Percentiles rank a stretch among this genome's conserved stretches.
These are phyloP conservation scores for Pecoramyces ruminantium DNA, from an alignment of 192 early-diverging fungal genomes.

Conservation along the genomic window DNA sequence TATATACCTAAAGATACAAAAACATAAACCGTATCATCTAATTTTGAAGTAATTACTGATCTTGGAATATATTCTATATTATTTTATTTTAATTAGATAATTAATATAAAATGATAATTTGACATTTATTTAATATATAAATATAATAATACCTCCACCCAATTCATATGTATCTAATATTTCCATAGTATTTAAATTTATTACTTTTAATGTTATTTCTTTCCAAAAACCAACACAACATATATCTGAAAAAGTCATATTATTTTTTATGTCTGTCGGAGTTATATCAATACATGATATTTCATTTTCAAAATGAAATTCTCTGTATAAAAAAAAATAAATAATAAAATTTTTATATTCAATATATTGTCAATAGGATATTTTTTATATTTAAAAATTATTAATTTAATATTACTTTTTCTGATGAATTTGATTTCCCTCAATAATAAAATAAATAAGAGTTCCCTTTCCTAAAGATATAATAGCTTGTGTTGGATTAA, in stretches of 20 bases:
- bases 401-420: conserved; percentile 15
- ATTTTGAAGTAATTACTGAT: conserved; percentile 16
- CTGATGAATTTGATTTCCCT: conserved; percentile 10
- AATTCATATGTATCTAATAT: conserved; percentile 21
- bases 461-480: conserved; percentile 30
- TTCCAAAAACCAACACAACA: conserved; percentile 62
- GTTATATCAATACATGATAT: conserved; percentile 60
- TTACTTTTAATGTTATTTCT: conserved; percentile 33
- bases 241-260: conserved; percentile 10
- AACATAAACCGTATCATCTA: conserved; percentile 52
- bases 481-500: conserved; percentile 31
- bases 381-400: conserved; percentile 1
- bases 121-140: no score
- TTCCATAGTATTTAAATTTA: conserved; percentile 36
- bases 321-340: no score
- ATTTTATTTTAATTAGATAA: no score
- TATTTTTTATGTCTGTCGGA: conserved; percentile 11
- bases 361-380: conserved; percentile 10
- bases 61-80: conserved; percentile 7
- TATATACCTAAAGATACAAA: conserved; percentile 62
- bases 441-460: conserved; percentile 40
- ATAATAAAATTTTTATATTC: no score
- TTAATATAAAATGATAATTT: no score
- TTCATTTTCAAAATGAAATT: conserved; percentile 30
- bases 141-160: conserved; percentile 17